Evolutionary conservation across 495 filamentous ascomycete species (phyloP), one percentile per base, ranked within the genome.

Genomic region (Penicillium cataractarum): DNA sequence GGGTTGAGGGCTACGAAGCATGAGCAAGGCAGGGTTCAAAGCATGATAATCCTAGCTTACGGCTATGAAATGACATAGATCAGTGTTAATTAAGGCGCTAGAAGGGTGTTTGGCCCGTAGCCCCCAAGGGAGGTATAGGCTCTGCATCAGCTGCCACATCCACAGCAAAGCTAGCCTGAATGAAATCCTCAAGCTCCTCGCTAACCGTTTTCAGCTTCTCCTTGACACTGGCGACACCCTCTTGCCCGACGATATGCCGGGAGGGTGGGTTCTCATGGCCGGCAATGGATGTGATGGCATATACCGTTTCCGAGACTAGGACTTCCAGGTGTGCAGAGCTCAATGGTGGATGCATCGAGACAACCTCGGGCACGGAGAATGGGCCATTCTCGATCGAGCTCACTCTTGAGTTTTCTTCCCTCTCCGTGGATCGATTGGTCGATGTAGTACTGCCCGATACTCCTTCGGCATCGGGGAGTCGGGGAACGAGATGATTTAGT

Each of bases 171-270:
- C 92, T 97, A 24, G 91, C 89, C 65, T 95, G 91, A 32, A 97
- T 88, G 77, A 97, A 98, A 60, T 97, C 95, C 73, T 98, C 95
- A 40, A 98, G 69, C 76, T 98, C 95, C 71, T 98, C 93, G 56
- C 92, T 96, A 2, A 97, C 90, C 22, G 92, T 97, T 81, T 96
- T 97, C 56, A 99, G 77, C 77, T 97, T 97, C 80, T 98, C 95
- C 66, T 96, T 96, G 21, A 99, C 93, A 31, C 87, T 89, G 6
- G 89, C 85, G 33, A 93, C 89, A 10, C 92, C 93, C 72, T 98
- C 95, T 67, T 90, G 89, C 2, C 95, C 94, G 0, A 98, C 92
- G 62, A 97, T 97, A 71, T 97, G 93, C 32, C 95, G 81, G 4
- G 93, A 92, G 0, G 95, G 95, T 6, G 95, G 95, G 76, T 97